A percentile compares a stretch with the other conserved stretches of the same genome.
These are phyloP conservation scores for Ascosphaera aggregata DNA, from an alignment of 2,329 filamentous ascomycete species.

Conservation along the genomic window DNA sequence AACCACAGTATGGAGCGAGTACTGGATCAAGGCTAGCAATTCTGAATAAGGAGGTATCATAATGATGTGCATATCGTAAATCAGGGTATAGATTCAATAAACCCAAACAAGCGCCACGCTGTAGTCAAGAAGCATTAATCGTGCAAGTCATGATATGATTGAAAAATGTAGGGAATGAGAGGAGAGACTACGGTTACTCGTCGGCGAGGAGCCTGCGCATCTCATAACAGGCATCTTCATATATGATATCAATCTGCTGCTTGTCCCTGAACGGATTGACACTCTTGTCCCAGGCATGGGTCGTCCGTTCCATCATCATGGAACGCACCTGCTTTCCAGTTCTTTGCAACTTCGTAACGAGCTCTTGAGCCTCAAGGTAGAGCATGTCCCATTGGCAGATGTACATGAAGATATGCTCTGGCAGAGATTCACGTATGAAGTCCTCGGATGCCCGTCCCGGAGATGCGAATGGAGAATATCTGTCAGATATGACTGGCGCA, in stretches of 20 bases:
- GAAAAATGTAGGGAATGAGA: too few relatives aligned
- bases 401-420: constrained; percentile 36
- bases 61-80: too few relatives aligned
- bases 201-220: constrained; percentile 16
- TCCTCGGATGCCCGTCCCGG: constrained; percentile 31
- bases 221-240: constrained; percentile 20
- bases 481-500: constrained; percentile 22
- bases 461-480: constrained; percentile 33
- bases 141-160: too few relatives aligned
- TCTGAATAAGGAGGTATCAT: too few relatives aligned
- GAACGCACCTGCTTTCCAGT: constrained; percentile 22
- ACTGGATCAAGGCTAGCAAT: too few relatives aligned
- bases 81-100: too few relatives aligned
- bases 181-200: constrained; percentile 6
- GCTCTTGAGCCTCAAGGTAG: constrained; percentile 30
- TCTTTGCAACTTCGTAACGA: constrained; percentile 18
- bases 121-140: too few relatives aligned
- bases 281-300: constrained; percentile 26
- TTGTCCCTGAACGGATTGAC: constrained; percentile 25
- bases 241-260: constrained; percentile 17
- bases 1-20: too few relatives aligned
- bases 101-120: too few relatives aligned
- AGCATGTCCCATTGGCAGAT: constrained; percentile 46
- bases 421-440: constrained; percentile 29
- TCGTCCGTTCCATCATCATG: constrained; percentile 22